Percentiles rank a stretch among this genome's conserved stretches.
phyloP scores from a whole-genome alignment of 169 alveolate species.

The Cryptosporidium bovis region DNA sequence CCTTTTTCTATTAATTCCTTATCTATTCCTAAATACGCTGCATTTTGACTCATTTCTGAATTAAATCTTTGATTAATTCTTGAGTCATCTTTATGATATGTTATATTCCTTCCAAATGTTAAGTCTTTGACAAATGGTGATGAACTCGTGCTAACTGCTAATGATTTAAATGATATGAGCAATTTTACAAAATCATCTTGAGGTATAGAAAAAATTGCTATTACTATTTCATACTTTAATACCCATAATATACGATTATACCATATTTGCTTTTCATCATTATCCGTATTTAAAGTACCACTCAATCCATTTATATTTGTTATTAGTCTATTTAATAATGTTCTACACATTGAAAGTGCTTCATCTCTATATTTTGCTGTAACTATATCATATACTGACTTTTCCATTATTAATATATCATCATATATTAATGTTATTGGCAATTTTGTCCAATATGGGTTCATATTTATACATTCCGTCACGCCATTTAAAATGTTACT shows the following conservation, averaged over 20 bases:
- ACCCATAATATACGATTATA: slow-evolving; percentile 73
- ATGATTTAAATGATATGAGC: slow-evolving; percentile 40
- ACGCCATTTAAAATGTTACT: background rate
- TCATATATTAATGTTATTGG: slow-evolving; percentile 62
- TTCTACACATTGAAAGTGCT: slow-evolving; percentile 55
- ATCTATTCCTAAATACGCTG: background rate
- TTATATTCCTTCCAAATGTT: slow-evolving; percentile 55
- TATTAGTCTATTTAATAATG: slow-evolving; percentile 44
- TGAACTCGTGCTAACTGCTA: slow-evolving; percentile 66
- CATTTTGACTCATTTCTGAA: background rate
- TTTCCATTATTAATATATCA: slow-evolving; percentile 73
- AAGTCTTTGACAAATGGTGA: slow-evolving; percentile 71
- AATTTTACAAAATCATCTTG: slow-evolving; percentile 29
- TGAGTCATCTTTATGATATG: background rate
- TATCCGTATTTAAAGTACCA: background rate
- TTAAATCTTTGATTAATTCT: background rate
- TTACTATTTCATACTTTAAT: slow-evolving; percentile 67
- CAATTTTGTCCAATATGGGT: slow-evolving; percentile 54
- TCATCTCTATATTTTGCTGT: slow-evolving; percentile 62
- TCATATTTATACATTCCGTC: background rate
- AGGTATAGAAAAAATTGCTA: slow-evolving; percentile 32
- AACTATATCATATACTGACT: slow-evolving; percentile 54
- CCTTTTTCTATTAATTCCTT: slow-evolving; percentile 5
- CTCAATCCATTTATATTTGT: slow-evolving; percentile 69
- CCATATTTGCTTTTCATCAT: slow-evolving; percentile 57